These are phyloP conservation scores for Penicillium sp. DNA, from an alignment of 2,329 filamentous ascomycete species.

Conservation along the genomic window DNA sequence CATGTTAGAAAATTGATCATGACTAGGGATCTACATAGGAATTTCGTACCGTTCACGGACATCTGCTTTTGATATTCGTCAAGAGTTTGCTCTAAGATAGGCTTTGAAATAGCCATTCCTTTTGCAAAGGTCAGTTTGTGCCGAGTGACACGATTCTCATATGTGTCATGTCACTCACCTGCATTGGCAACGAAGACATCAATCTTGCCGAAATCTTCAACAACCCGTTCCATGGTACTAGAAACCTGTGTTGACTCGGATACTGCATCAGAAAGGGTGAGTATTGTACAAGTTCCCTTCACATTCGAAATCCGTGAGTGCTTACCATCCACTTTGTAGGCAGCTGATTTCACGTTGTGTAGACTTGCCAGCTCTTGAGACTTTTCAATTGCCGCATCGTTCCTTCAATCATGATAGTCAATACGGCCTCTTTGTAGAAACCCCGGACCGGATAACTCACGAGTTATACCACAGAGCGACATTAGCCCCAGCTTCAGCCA, in stretches of 20 bases:
- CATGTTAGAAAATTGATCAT: conserved; percentile 8
- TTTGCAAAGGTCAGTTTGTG: conserved; percentile 11
- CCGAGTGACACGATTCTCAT: not conserved
- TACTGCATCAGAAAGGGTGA: conserved; percentile 37
- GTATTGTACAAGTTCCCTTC: not conserved
- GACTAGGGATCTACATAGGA: no score
- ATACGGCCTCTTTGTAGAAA: not conserved
- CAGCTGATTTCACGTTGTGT: conserved; percentile 47
- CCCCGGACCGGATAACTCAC: conserved; percentile 25
- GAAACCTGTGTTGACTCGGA: conserved; percentile 49
- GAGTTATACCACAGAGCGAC: conserved; percentile 53
- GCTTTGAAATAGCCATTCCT: conserved; percentile 61
- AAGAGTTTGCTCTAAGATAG: conserved; percentile 60
- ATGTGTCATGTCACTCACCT: conserved; percentile 31
- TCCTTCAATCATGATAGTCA: conserved; percentile 29
- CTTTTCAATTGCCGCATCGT: conserved; percentile 45
- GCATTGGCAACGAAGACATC: conserved; percentile 55
- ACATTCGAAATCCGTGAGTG: not conserved
- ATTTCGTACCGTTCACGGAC: conserved; percentile 57
- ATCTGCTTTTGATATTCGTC: conserved; percentile 60
- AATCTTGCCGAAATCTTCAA: conserved; percentile 50
- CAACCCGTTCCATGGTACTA: conserved; percentile 42
- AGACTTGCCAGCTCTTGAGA: conserved; percentile 41
- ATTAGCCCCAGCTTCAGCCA: conserved; percentile 54
- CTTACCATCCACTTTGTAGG: conserved; percentile 53